Evolutionary conservation across 768 basidiomycete genomes (phyloP).

Genomic region (Serendipita sp.): DNA sequence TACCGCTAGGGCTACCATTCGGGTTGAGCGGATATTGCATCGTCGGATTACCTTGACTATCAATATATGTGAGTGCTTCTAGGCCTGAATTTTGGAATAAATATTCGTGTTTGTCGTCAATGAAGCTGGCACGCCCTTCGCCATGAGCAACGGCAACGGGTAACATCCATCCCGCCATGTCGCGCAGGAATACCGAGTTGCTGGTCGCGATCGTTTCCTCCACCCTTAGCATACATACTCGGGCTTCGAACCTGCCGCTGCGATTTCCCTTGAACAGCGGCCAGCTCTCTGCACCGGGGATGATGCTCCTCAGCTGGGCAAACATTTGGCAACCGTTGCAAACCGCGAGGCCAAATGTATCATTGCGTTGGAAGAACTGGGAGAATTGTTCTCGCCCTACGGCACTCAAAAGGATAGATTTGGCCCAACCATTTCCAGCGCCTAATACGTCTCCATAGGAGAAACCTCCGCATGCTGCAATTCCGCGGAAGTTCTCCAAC

Average conservation of each 20-base stretch:
- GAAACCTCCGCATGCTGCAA: constrained; percentile 96
- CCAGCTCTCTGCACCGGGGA: constrained; percentile 79
- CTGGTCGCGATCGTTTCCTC: constrained; percentile 38
- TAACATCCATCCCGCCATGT: constrained; percentile 76
- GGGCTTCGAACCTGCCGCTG: constrained; percentile 82
- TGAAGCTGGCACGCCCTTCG: constrained; percentile 63
- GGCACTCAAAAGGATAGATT: constrained; percentile 78
- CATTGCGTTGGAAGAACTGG: constrained; percentile 63
- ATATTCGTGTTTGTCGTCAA: constrained; percentile 19
- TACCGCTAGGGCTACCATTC: constrained; percentile 70
- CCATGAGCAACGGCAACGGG: constrained; percentile 96
- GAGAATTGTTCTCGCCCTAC: constrained; percentile 62
- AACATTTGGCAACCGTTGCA: constrained; percentile 99
- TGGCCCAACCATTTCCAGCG: constrained; percentile 95
- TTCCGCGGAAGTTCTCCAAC: constrained; percentile 59
- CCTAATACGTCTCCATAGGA: constrained; percentile 97
- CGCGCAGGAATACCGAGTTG: constrained; percentile 67
- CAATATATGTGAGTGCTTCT: constrained; percentile 69
- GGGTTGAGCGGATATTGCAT: constrained; percentile 69
- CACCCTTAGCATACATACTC: constrained; percentile 68
- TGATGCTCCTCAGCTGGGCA: constrained; percentile 68
- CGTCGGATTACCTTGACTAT: constrained; percentile 48
- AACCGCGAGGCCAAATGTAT: constrained; percentile 82
- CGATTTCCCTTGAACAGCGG: constrained; percentile 81
- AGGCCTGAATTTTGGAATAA: constrained; percentile 33